phyloP scores from a whole-genome alignment of 2,329 filamentous ascomycete genomes.

The Triangularia verruculosa region DNA sequence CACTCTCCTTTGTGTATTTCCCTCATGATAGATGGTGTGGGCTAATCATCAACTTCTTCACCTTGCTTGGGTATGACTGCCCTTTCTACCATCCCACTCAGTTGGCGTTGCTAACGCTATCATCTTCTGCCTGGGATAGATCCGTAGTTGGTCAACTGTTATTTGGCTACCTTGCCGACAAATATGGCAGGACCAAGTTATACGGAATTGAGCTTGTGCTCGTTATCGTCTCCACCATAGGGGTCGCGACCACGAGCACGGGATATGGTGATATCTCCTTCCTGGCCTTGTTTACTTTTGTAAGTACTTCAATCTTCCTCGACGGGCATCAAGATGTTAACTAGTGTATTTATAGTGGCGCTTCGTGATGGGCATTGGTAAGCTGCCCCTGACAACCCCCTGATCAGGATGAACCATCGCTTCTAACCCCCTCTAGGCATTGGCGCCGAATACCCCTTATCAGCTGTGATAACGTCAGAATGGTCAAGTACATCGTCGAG shows the following conservation, averaged over 20 bases:
- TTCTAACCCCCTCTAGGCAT: slow-evolving; percentile 44
- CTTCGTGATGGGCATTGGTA: slow-evolving; percentile 53
- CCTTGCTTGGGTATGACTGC: slow-evolving; percentile 41
- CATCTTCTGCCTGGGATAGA: slow-evolving; percentile 6
- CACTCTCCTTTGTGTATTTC: slow-evolving; percentile 52
- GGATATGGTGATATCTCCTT: slow-evolving; percentile 51
- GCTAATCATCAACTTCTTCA: slow-evolving; percentile 51
- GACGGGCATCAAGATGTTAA: background rate
- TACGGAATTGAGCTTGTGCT: slow-evolving; percentile 57
- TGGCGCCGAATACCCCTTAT: slow-evolving; percentile 66
- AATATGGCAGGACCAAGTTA: slow-evolving; percentile 52
- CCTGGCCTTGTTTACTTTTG: slow-evolving; percentile 49
- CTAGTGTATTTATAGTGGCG: background rate
- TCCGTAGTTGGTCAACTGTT: slow-evolving; percentile 51
- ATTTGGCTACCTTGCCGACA: slow-evolving; percentile 54
- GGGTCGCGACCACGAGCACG: slow-evolving; percentile 51
- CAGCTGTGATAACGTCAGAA: slow-evolving; percentile 66
- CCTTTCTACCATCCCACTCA: background rate
- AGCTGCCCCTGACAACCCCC: slow-evolving; percentile 8
- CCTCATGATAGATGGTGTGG: slow-evolving; percentile 45
- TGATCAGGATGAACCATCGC: background rate
- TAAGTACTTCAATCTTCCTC: slow-evolving; percentile 22
- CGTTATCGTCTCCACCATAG: slow-evolving; percentile 56
- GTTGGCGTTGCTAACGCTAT: background rate
- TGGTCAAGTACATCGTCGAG: slow-evolving; percentile 61